phyloP scores from a whole-genome alignment of 2,329 filamentous ascomycete genomes.

The Phyllosticta citribraziliensis region DNA sequence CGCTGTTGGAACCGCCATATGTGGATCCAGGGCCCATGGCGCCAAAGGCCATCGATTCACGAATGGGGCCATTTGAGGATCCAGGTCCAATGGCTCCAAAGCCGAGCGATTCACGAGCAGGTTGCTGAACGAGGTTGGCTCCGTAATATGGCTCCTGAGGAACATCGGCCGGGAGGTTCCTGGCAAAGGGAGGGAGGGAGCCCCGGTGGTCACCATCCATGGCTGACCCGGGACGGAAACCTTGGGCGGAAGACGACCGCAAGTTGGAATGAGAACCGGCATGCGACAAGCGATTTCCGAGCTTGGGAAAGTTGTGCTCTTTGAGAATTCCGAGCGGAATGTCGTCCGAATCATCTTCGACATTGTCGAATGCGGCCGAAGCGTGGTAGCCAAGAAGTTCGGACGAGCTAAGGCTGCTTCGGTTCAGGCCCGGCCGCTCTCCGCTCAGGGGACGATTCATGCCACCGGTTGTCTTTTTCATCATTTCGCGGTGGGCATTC shows the following conservation, averaged over 20 bases:
- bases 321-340: conserved; percentile 29
- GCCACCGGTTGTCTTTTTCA: conserved; percentile 8
- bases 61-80: conserved; percentile 13
- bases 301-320: conserved; percentile 26
- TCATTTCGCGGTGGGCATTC: conserved; percentile 7
- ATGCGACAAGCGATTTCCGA: conserved; percentile 2
- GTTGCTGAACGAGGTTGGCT: conserved; percentile 23
- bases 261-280: conserved; percentile 5
- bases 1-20: conserved; percentile 21
- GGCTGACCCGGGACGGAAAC: conserved; percentile 1
- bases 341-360: conserved; percentile 18
- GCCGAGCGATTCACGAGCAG: conserved; percentile 27
- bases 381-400: conserved; percentile 3
- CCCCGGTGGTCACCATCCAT: neutral
- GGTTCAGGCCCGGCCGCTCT: conserved; percentile 4
- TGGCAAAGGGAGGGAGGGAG: conserved; percentile 24
- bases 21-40: conserved; percentile 21
- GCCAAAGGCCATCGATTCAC: conserved; percentile 17
- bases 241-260: conserved; percentile 4
- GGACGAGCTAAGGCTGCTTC: conserved; percentile 4
- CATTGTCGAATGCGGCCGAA: neutral
- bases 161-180: conserved; percentile 23
- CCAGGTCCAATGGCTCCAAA: conserved; percentile 13
- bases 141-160: conserved; percentile 21
- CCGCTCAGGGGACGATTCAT: conserved; percentile 4